Evolutionary conservation across 2,329 filamentous ascomycete species (phyloP).

Genomic region (Talaromyces funiculosus): DNA sequence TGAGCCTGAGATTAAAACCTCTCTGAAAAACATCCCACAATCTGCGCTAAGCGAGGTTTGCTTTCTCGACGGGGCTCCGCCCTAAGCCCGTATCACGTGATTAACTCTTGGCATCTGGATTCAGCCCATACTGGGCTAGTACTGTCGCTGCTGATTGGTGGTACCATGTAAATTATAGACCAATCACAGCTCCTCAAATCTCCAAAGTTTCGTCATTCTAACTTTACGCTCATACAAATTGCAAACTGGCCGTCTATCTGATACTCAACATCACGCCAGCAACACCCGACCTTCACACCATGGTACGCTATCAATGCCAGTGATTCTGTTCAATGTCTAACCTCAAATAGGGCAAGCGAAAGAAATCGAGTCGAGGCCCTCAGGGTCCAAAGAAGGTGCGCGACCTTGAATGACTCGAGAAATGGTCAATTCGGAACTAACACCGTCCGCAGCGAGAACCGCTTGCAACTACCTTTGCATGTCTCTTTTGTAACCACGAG

Average conservation of each 20-base stretch:
- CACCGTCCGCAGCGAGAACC: conserved; percentile 36
- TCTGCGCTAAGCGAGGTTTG: conserved; percentile 40
- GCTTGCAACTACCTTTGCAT: conserved; percentile 75
- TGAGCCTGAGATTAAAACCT: conserved; percentile 6
- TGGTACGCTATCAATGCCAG: not conserved
- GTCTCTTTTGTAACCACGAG: conserved; percentile 97
- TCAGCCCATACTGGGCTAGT: not conserved
- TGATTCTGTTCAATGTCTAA: not conserved
- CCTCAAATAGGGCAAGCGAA: conserved; percentile 74
- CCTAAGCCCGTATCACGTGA: conserved; percentile 22
- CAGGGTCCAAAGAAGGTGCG: conserved; percentile 74
- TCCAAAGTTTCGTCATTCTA: not conserved
- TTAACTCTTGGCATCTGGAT: not conserved
- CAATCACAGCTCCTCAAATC: not conserved
- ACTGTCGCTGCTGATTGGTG: not conserved
- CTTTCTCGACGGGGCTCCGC: conserved; percentile 20
- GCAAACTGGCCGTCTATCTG: not conserved
- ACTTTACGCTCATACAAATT: not conserved
- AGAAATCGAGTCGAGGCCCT: conserved; percentile 75
- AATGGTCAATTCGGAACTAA: conserved; percentile 11
- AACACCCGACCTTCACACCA: not conserved
- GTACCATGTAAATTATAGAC: not conserved
- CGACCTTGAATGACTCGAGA: not conserved
- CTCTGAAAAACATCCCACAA: conserved; percentile 39
- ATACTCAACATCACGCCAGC: not conserved